Evolutionary conservation across 208 protist species (phyloP).

Genomic region (Crithidia sp.): DNA sequence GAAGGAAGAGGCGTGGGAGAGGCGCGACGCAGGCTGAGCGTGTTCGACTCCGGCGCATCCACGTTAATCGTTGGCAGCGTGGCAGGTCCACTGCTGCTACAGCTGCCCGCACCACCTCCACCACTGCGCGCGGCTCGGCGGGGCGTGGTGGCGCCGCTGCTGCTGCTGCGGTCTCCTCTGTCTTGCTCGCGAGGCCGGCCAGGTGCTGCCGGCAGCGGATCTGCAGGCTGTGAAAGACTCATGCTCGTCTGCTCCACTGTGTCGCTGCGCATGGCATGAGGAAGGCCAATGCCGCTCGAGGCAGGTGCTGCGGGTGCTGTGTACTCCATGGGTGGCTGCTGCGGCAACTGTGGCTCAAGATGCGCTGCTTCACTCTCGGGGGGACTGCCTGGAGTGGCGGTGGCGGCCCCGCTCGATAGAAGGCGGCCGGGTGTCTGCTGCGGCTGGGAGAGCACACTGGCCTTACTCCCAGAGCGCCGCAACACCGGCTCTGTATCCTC

Average conservation of each 20-base stretch:
- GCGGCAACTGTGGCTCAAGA: not conserved
- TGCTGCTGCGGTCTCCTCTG: not conserved
- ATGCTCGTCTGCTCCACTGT: constrained; percentile 2
- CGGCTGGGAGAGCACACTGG: not conserved
- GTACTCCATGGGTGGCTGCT: not conserved
- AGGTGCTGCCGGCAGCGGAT: constrained; percentile 13
- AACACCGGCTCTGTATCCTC: not conserved
- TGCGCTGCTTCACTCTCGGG: not conserved
- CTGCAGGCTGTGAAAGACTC: constrained; percentile 20
- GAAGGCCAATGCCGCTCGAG: constrained; percentile 8
- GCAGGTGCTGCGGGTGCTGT: not conserved
- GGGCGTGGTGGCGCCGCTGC: constrained; percentile 1
- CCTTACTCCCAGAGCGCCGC: constrained; percentile 4
- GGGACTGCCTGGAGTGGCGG: constrained; percentile 22
- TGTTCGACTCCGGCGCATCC: constrained; percentile 28
- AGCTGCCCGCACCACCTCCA: not conserved
- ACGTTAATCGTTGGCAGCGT: constrained; percentile 29
- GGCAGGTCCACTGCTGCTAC: constrained; percentile 7
- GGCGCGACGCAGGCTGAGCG: constrained; percentile 18
- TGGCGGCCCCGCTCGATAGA: constrained; percentile 19
- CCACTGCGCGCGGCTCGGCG: not conserved
- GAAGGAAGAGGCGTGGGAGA: not conserved
- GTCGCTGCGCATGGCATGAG: constrained; percentile 13
- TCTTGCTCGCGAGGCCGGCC: constrained; percentile 4
- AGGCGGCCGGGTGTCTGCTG: constrained; percentile 1